Base-by-base conservation (phyloP, 306 rosid species). In the Trichosanthes cucumerina region DNA sequence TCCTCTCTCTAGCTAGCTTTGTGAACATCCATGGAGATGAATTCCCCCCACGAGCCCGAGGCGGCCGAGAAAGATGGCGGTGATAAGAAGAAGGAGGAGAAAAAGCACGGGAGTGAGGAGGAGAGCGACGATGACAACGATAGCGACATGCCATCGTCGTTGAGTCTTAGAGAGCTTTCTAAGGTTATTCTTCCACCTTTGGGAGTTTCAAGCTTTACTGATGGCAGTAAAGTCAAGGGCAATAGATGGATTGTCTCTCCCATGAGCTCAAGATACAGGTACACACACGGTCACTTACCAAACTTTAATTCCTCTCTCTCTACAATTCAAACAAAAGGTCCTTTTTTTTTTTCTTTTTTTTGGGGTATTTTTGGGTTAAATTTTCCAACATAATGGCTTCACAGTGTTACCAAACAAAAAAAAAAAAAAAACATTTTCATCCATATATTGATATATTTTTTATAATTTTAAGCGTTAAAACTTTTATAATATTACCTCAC, bases 151-250 rank as follows among this genome's bases (percentile, higher is more conserved):
- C 60, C 86, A 18, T 18, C 86, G 15, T 78, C 92, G 47, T 83
- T 89, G 60, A 83, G 65, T 84, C 79, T 91, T 38, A 57, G 81
- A 31, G 90, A 87, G 79, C 76, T 95, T 39, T 95, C 98, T 9
- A 95, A 95, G 88, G 80, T 95, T 52, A 91, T 92, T 75, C 95
- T 95, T 84, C 98, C 98, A 0, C 98, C 98, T 28, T 85, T 95
- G 49, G 98, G 98, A 70, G 92, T 58, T 81, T 88, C 98, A 10
- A 87, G 80, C 76, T 83, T 75, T 18, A 86, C 76, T 77, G 92
- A 86, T 34, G 71, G 46, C 88, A 80, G 5, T 77, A 80, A 62
- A 83, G 92, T 4, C 81, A 84, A 64, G 94, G 7, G 19, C 10
- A 41, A 26, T 24, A 71, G 81, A 0, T 84, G 96, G 96, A 87